These are phyloP conservation scores for Beta vulgaris DNA, from an alignment of 148 eudicot genomes.

Conservation along the genomic window DNA sequence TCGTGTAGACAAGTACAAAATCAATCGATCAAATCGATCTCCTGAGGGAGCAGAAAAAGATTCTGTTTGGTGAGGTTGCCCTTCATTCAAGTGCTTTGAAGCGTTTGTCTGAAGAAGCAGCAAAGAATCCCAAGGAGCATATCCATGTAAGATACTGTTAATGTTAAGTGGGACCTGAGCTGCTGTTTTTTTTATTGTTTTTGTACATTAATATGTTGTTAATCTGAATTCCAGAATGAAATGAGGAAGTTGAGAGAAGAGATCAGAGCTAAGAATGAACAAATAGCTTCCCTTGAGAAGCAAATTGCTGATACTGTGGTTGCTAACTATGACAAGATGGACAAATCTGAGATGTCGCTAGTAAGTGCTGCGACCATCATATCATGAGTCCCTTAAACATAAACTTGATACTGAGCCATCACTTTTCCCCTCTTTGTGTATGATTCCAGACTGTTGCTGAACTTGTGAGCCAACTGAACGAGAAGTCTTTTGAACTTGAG, in stretches of 20 bases:
- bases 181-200: not conserved
- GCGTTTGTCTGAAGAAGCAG: slow-evolving; percentile 78
- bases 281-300: slow-evolving; percentile 70
- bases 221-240: slow-evolving; percentile 50
- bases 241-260: slow-evolving; percentile 72
- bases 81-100: slow-evolving; percentile 82
- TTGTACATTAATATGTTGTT: slow-evolving; percentile 15
- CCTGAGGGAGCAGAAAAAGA: slow-evolving; percentile 88
- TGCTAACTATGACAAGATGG: slow-evolving; percentile 47
- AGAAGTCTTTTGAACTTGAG: slow-evolving; percentile 97
- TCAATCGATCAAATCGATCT: slow-evolving; percentile 88
- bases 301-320: slow-evolving; percentile 58
- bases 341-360: slow-evolving; percentile 55
- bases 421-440: not conserved
- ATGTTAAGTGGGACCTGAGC: slow-evolving; percentile 2
- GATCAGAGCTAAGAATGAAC: slow-evolving; percentile 61
- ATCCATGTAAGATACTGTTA: slow-evolving; percentile 50
- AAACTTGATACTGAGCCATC: slow-evolving; percentile 3
- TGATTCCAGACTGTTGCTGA: slow-evolving; percentile 67
- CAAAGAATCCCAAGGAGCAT: slow-evolving; percentile 56
- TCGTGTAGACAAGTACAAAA: slow-evolving; percentile 62
- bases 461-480: slow-evolving; percentile 72
- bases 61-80: slow-evolving; percentile 91
- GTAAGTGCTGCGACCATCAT: slow-evolving; percentile 37
- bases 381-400: not conserved